These are phyloP conservation scores for Trichosanthes truncata DNA, from an alignment of 306 rosid species.

Conservation along the genomic window DNA sequence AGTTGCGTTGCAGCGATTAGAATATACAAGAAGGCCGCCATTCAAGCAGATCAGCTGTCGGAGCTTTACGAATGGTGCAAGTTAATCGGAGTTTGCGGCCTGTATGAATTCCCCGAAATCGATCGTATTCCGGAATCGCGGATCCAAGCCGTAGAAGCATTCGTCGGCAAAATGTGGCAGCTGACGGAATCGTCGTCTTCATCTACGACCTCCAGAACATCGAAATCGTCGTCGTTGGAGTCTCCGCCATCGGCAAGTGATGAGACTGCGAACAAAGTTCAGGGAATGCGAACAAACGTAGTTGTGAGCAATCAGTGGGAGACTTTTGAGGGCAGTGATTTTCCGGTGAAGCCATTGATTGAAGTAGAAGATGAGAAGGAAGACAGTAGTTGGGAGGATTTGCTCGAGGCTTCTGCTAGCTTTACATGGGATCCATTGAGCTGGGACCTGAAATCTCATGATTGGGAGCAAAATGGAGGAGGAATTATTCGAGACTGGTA, in stretches of 20 bases:
- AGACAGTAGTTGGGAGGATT: slow-evolving; percentile 42
- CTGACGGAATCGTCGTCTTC: slow-evolving; percentile 37
- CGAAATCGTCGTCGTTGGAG: neutral
- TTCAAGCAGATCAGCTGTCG: slow-evolving; percentile 38
- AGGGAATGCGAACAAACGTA: neutral
- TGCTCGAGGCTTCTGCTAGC: slow-evolving; percentile 50
- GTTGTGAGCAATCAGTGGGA: slow-evolving; percentile 14
- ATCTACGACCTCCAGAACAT: slow-evolving; percentile 14
- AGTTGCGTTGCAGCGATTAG: slow-evolving; percentile 37
- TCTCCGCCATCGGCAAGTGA: slow-evolving; percentile 12
- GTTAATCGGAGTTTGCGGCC: slow-evolving; percentile 35
- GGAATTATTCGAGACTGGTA: neutral
- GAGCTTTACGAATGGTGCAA: slow-evolving; percentile 61
- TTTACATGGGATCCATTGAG: slow-evolving; percentile 3
- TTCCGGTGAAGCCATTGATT: slow-evolving; percentile 4
- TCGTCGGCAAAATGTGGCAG: slow-evolving; percentile 63
- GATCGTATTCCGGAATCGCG: slow-evolving; percentile 47
- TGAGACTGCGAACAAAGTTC: neutral
- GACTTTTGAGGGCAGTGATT: neutral
- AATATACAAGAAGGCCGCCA: slow-evolving; percentile 52
- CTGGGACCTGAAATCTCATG: neutral
- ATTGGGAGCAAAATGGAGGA: neutral
- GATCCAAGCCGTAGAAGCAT: slow-evolving; percentile 40
- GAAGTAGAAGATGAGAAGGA: neutral
- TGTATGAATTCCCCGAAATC: slow-evolving; percentile 43